Evolutionary conservation across 805 yeast species (phyloP), one percentile per base, ranked within the genome.

Genomic region (Priceomyces medius): DNA sequence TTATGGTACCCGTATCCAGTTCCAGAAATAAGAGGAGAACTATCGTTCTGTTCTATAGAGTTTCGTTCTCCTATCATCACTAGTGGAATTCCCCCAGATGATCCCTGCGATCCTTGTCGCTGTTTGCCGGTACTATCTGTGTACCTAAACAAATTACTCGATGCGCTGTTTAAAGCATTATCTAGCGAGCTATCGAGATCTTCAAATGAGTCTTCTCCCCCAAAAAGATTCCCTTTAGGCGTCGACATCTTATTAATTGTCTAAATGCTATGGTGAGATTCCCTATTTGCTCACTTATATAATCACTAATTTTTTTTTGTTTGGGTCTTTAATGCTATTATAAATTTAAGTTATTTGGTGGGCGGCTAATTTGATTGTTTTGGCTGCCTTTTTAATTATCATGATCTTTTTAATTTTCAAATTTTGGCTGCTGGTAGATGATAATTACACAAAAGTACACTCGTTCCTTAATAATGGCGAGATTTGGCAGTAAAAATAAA

Each of bases 151-250:
- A 63, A 51, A 63, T 71, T 49, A 68, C 71, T 58, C 63, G 80
- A 52, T 49, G 68, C 69, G 53, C 61, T 65, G 45, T 79, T 79
- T 48, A 84, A 64, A 1, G 88, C 91, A 36, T 79, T 79, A 51
- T 81, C 85, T 43, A 82, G 66, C 8, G 85, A 79, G 47, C 70
- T 73, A 55, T 83, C 88, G 54, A 84, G 77, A 48, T 77, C 75
- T 50, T 83, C 88, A 51, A 82, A 72, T 9, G 79, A 67, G 21
- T 56, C 59, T 17, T 43, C 43, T 26, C 35, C 44, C 21, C 32
- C 28, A 12, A 43, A 40, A 13, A 35, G 38, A 21, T 35, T 21
- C 17, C 38, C 37, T 38, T 47, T 31, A 17, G 53, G 36, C 36
- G 43, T 33, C 20, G 41, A 26, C 29, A 26, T 26, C 10, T 5